Conservation (phyloP, 2,329 filamentous ascomycete genomes). For the Fusarium nurragi region DNA sequence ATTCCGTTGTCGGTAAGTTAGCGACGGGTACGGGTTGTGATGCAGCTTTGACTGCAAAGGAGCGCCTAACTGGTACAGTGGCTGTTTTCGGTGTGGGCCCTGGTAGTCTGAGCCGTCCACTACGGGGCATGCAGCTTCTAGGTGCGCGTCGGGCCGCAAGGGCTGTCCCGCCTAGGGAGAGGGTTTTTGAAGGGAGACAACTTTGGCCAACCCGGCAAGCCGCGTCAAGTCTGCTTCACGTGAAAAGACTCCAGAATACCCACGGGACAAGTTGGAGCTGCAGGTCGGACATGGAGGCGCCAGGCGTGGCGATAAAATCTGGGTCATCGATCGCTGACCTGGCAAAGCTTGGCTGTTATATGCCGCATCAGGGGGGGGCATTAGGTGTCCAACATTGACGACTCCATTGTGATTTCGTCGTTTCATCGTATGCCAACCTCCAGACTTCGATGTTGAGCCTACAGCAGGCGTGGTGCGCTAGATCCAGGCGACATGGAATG, state of each 20-base stretch:
- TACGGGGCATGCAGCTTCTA: constrained; percentile 39
- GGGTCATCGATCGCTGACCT: not conserved
- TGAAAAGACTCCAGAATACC: constrained; percentile 27
- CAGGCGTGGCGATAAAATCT: not conserved
- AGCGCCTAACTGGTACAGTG: constrained; percentile 12
- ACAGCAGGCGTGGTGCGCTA: constrained; percentile 17
- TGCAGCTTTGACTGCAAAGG: not conserved
- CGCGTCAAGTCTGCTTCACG: constrained; percentile 43
- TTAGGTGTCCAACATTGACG: constrained; percentile 3
- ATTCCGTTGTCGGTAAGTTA: constrained; percentile 20
- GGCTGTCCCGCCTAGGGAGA: constrained; percentile 41
- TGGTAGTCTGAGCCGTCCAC: constrained; percentile 27
- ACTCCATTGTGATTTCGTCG: not conserved
- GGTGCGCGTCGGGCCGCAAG: constrained; percentile 46
- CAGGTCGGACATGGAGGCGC: not conserved
- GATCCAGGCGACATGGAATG: constrained; percentile 8
- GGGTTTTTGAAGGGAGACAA: constrained; percentile 36
- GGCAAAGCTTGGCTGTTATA: constrained; percentile 3
- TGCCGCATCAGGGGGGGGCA: not conserved
- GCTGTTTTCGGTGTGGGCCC: constrained; percentile 17
- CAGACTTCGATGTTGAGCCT: constrained; percentile 11
- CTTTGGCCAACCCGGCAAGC: constrained; percentile 37
- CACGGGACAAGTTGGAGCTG: not conserved
- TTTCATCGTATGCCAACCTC: constrained; percentile 19
- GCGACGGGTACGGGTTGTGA: not conserved